Conservation (phyloP, 306 rosid genomes). For the Cucurbita pepo region DNA sequence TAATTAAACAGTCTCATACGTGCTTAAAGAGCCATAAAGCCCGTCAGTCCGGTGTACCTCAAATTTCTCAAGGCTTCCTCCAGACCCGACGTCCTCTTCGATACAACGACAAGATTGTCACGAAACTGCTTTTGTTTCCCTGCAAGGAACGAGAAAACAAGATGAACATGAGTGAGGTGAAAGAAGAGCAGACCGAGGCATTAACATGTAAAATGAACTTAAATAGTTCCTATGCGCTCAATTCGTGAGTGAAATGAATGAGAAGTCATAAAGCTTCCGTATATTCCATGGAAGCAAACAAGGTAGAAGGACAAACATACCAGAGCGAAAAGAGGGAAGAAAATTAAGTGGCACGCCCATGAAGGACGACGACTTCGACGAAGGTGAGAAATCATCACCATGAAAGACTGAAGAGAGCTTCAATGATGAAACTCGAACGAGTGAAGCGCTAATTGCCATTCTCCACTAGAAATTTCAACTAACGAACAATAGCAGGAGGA, state of each 20-base stretch:
- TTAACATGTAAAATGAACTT: not conserved
- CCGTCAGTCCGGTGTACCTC: conserved; percentile 24
- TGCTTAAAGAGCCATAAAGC: not conserved
- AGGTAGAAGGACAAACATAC: not conserved
- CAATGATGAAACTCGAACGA: not conserved
- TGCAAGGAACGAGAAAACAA: conserved; percentile 2
- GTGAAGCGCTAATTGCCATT: conserved; percentile 5
- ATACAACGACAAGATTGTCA: conserved; percentile 27
- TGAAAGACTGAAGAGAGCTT: not conserved
- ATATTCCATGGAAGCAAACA: not conserved
- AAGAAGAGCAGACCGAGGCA: not conserved
- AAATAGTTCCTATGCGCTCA: too few relatives aligned
- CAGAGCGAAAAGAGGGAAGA: not conserved
- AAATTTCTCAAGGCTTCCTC: conserved; percentile 65
- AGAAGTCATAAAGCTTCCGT: not conserved
- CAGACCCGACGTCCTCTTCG: conserved; percentile 48
- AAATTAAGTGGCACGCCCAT: not conserved
- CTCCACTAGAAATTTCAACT: not conserved
- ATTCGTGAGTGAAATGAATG: not conserved
- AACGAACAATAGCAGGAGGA: not conserved
- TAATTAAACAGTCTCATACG: not conserved
- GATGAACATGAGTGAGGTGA: not conserved
- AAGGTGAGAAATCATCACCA: not conserved
- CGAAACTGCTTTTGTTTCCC: conserved; percentile 21
- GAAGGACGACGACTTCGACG: not conserved